These are phyloP conservation scores for Pseudogymnoascus sp. DNA, from an alignment of 2,329 filamentous ascomycete genomes.

Conservation along the genomic window DNA sequence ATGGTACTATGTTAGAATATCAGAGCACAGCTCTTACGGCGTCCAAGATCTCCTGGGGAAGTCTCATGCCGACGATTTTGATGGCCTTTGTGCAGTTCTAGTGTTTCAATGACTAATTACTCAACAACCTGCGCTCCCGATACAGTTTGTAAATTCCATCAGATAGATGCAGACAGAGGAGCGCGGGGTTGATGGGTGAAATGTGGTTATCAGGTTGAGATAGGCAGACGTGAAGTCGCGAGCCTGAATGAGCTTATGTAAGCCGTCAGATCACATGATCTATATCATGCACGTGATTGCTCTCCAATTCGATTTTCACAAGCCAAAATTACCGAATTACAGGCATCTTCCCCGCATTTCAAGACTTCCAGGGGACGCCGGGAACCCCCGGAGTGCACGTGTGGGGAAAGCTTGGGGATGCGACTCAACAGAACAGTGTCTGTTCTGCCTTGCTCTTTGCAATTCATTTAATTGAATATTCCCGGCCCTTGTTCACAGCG, in stretches of 20 bases:
- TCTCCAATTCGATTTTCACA: not conserved
- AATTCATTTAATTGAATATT: not conserved
- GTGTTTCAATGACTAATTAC: not conserved
- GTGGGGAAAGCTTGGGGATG: not conserved
- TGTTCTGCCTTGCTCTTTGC: not conserved
- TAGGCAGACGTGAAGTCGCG: not conserved
- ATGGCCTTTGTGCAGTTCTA: not conserved
- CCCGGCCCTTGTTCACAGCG: not conserved
- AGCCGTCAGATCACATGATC: not conserved
- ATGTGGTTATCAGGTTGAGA: not conserved
- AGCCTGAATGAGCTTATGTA: not conserved
- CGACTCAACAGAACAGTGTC: not conserved
- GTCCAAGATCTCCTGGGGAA: not conserved
- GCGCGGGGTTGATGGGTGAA: not conserved
- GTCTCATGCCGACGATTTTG: not conserved
- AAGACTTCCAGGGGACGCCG: not conserved
- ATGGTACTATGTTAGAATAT: not conserved
- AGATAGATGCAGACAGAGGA: not conserved
- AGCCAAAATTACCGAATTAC: not conserved
- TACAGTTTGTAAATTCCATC: not conserved
- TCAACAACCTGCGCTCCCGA: not conserved
- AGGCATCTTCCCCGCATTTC: constrained; percentile 4
- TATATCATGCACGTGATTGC: not conserved
- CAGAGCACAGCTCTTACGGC: not conserved
- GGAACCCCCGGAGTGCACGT: not conserved